Conservation (phyloP, 1,284 basidiomycete genomes). For the Pterulicium gracile region DNA sequence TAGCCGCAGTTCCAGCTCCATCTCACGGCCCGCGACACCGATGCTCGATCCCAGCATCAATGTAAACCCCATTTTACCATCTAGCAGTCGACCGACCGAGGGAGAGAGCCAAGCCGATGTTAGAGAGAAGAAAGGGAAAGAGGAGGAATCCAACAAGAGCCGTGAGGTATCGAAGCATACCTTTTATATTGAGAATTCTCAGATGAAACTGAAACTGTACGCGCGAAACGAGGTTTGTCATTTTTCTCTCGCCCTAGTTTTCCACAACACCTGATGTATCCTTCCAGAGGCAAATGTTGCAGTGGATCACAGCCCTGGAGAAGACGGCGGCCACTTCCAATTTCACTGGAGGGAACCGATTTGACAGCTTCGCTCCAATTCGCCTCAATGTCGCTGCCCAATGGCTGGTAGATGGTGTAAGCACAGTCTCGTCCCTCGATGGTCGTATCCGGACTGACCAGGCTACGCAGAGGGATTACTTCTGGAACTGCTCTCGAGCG, state of each 20-base stretch:
- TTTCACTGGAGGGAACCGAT: conserved; percentile 78
- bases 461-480: conserved; percentile 73
- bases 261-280: conserved; percentile 2
- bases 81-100: conserved; percentile 16
- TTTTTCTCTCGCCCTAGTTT: conserved; percentile 3
- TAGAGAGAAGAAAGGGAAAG: conserved; percentile 20
- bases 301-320: conserved; percentile 93
- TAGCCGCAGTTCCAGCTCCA: conserved; percentile 19
- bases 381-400: conserved; percentile 90
- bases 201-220: conserved; percentile 80
- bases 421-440: conserved; percentile 16
- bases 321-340: conserved; percentile 70
- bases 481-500: conserved; percentile 95
- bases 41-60: conserved; percentile 73
- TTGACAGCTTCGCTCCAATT: conserved; percentile 92
- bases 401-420: conserved; percentile 97
- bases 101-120: conserved; percentile 17
- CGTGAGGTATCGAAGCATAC: conserved; percentile 80
- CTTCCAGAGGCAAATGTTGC: conserved; percentile 84
- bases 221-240: conserved; percentile 73
- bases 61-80: conserved; percentile 40
- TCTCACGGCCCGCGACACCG: conserved; percentile 31
- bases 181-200: conserved; percentile 89
- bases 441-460: conserved; percentile 5
- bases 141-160: conserved; percentile 30